phyloP scores from a whole-genome alignment of 768 basidiomycete species.

The Plicaturopsis crispa region DNA sequence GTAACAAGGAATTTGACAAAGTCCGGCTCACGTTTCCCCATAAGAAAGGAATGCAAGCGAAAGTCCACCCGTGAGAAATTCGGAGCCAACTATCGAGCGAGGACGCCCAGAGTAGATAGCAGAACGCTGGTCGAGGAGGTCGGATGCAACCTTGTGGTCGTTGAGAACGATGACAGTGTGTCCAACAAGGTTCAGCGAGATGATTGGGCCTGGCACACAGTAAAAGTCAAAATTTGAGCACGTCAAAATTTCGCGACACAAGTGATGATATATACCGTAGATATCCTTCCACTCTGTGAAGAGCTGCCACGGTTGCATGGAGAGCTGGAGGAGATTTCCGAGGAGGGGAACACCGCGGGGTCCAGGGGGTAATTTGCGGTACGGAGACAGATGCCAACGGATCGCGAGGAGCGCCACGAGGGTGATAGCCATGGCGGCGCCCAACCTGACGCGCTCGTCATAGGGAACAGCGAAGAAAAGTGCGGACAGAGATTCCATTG shows the following conservation, averaged over 20 bases:
- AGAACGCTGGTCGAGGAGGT: conserved; percentile 30
- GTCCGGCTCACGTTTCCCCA: conserved; percentile 13
- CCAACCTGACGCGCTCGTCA: no score
- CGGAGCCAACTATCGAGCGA: conserved; percentile 18
- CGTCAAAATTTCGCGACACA: background rate
- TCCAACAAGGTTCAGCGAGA: conserved; percentile 12
- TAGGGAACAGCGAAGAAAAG: no score
- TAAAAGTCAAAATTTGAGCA: conserved; percentile 3
- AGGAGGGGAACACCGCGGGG: conserved; percentile 23
- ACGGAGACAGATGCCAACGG: no score
- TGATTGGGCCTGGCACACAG: conserved; percentile 9
- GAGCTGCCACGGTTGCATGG: conserved; percentile 11
- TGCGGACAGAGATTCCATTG: no score
- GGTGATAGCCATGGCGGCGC: no score
- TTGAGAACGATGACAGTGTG: conserved; percentile 21
- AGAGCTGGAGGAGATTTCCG: conserved; percentile 24
- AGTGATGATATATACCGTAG: conserved; percentile 13
- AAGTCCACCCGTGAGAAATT: conserved; percentile 23
- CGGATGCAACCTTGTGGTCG: conserved; percentile 20
- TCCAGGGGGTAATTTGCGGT: conserved; percentile 20
- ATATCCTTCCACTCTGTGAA: conserved; percentile 15
- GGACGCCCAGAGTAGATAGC: conserved; percentile 25
- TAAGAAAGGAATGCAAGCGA: conserved; percentile 16
- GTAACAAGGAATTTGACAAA: conserved; percentile 6
- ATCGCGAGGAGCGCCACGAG: no score